These are phyloP conservation scores for Nicotiana knightiana DNA, from an alignment of 257 asterid genomes.

Conservation along the genomic window DNA sequence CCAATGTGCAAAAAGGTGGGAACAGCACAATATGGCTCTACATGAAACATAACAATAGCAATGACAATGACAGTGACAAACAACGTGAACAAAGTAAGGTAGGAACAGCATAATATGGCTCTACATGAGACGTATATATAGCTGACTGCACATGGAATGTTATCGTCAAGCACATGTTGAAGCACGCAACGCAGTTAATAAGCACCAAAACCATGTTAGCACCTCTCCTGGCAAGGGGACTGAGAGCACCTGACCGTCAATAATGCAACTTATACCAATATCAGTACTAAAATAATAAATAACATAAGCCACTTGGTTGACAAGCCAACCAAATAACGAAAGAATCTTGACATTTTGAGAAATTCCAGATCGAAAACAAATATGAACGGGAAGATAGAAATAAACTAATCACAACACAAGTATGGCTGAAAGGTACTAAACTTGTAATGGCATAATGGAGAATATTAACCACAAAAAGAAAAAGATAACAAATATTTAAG, in stretches of 20 bases:
- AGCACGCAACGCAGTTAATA: background rate
- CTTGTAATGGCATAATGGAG: background rate
- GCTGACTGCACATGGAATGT: background rate
- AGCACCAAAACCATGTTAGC: background rate
- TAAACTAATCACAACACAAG: background rate
- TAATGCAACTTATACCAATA: background rate
- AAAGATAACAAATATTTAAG: background rate
- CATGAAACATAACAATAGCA: background rate
- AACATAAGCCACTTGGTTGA: background rate
- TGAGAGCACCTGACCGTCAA: background rate
- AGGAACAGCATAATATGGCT: background rate
- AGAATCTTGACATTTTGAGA: background rate
- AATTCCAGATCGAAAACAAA: background rate
- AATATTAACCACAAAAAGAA: background rate
- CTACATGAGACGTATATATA: background rate
- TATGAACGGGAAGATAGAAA: background rate
- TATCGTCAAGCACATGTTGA: background rate
- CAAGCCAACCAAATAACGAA: background rate
- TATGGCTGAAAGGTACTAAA: background rate
- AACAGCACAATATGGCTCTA: background rate
- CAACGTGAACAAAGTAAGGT: background rate
- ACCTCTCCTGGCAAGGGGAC: background rate
- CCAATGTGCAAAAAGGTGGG: background rate
- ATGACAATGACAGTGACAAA: background rate
- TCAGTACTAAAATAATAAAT: background rate